Percentiles rank a stretch among this genome's conserved stretches.
Evolutionary conservation across 2,329 filamentous ascomycete species (phyloP).

Genomic region (Phialophora verrucosa): DNA sequence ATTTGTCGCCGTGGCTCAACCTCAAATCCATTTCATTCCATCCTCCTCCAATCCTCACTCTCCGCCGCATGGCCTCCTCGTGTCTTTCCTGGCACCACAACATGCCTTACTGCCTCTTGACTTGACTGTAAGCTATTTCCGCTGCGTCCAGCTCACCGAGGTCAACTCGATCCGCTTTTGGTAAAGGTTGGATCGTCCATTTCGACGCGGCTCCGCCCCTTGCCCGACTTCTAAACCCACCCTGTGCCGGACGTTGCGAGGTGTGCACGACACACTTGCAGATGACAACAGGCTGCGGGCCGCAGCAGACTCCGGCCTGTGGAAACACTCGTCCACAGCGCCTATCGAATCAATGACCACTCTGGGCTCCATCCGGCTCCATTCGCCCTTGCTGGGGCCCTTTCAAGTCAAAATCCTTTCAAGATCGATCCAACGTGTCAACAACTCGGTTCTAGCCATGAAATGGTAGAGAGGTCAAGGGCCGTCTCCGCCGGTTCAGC

Average conservation of each 20-base stretch:
- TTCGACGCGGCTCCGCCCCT: slow-evolving; percentile 29
- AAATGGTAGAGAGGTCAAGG: slow-evolving; percentile 13
- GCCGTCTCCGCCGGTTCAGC: slow-evolving; percentile 14
- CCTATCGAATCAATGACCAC: background rate
- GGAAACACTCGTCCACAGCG: slow-evolving; percentile 10
- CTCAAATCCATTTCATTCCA: background rate
- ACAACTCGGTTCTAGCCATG: background rate
- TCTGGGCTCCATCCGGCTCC: slow-evolving; percentile 7
- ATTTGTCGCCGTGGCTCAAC: background rate
- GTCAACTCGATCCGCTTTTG: slow-evolving; percentile 17
- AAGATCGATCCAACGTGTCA: slow-evolving; percentile 14
- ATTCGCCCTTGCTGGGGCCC: slow-evolving; percentile 7
- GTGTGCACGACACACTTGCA: slow-evolving; percentile 36
- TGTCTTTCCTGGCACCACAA: background rate
- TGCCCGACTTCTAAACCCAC: slow-evolving; percentile 24
- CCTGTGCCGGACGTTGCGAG: slow-evolving; percentile 18
- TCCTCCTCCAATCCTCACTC: background rate
- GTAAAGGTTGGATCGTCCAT: background rate
- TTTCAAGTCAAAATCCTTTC: background rate
- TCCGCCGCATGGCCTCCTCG: background rate
- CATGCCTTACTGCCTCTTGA: background rate
- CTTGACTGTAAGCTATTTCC: background rate
- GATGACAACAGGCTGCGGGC: slow-evolving; percentile 32
- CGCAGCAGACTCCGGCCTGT: slow-evolving; percentile 21
- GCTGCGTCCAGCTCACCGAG: background rate